Base-by-base conservation (phyloP, 2,329 filamentous ascomycete species). In the Teratosphaeriaceae sp. region DNA sequence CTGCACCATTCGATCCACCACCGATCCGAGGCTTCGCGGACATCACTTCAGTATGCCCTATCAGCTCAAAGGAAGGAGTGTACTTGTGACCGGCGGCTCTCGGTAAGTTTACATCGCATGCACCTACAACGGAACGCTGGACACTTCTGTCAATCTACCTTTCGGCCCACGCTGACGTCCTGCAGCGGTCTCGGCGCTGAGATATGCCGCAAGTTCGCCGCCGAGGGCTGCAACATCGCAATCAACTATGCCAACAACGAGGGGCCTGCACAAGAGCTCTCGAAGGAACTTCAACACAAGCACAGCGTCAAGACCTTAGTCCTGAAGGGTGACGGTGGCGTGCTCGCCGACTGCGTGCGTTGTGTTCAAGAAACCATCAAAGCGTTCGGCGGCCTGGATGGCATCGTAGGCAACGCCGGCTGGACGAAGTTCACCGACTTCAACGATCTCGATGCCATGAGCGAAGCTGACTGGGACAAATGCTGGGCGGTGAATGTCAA, bases 321-420 rank as follows among this genome's bases (percentile, higher is more conserved):
- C 5, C 64, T 89, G 50, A 73, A 80, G 58, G 85, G 80, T 33
- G 84, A 90, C 61, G 72, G 85, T 34, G 78, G 76, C 13, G 67
- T 70, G 5, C 72, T 76, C 24, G 62, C 66, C 1, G 82, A 84
- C 20, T 78, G 85, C 48, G 62, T 69, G 38, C 67, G 69, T 1
- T 71, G 82, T 0, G 76, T 89, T 1, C 64, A 73, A 15, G 72
- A 81, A 34, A 75, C 78, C 1, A 70, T 81, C 37, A 65, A 72
- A 20, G 64, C 63, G n/a, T 71, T 87, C 49, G 84, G 82, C 3
- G 78, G 81, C 1, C 62, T 92, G n/a, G 85, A 92, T 64, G 73
- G 88, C 30, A 70, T 92, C 35, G 78, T 90, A 55, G 84, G 82
- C 2, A 92, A 92, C 62, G 84, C 83, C 15, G 79, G 79, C 19